Base-by-base conservation (phyloP, 495 filamentous ascomycete species). In the Entonaema liquescens region DNA sequence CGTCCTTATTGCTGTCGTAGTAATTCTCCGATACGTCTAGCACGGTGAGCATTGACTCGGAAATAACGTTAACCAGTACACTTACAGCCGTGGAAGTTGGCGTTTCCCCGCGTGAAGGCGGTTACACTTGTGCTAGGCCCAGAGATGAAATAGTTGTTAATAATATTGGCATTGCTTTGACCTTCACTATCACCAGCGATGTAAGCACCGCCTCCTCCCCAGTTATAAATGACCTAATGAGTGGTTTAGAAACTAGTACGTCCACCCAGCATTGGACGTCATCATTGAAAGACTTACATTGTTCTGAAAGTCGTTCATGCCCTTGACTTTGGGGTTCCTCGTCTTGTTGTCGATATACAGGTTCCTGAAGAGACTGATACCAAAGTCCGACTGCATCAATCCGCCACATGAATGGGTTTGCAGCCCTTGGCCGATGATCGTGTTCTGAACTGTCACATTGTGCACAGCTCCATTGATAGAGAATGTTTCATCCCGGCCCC, bases 101-200 rank as follows among this genome's bases (percentile, higher is more conserved):
- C 62, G 13, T 79, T 72, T 17, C 77, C 77, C 13, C 76, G 76
- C 15, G 76, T 78, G 47, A 78, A 78, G 3, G 75, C 74, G 6
- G 80, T 42, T 15, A 78, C 76, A 36, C 71, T 78, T 19, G 80
- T 80, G 56, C 70, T 79, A 3, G 80, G 81, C 1, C 80, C 81
- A 5, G 78, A 72, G 69, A 81, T 83, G 72, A 82, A 82, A 60
- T 82, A 80, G 62, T 82, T 83, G 61, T 78, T 78, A 63, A 82
- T 70, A 33, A 83, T 80, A 49, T 83, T 78, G 28, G 76, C 76
- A 28, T 74, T 71, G 38, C 76, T 81, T 44, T 64, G 56, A 6
- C 81, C 79, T 0, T 59, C 76, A 19, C 78, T 77, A 47, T 83
- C 76, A 12, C 72, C 79, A 3, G 77, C 72, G 58, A 77, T 83